Evolutionary conservation across 2,329 filamentous ascomycete genomes (phyloP).

Genomic region (Parastagonospora nodorum): DNA sequence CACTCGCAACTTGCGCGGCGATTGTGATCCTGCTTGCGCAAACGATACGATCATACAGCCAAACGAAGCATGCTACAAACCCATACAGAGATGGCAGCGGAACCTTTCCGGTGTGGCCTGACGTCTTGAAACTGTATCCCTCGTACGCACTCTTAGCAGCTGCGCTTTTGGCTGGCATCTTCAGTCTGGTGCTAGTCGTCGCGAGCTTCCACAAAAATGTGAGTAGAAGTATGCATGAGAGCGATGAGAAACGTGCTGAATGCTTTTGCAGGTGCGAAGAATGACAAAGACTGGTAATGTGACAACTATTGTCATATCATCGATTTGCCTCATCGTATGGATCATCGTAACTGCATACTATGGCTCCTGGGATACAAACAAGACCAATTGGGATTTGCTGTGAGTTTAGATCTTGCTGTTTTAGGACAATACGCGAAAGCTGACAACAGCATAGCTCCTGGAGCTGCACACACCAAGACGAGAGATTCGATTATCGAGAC

Average conservation of each 20-base stretch:
- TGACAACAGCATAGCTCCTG: slow-evolving; percentile 13
- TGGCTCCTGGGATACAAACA: slow-evolving; percentile 22
- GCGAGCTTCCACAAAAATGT: slow-evolving; percentile 24
- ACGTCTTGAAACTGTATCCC: slow-evolving; percentile 19
- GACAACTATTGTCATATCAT: slow-evolving; percentile 18
- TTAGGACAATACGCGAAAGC: not conserved
- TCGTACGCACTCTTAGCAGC: slow-evolving; percentile 16
- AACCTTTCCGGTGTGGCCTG: slow-evolving; percentile 22
- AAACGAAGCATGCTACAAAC: slow-evolving; percentile 15
- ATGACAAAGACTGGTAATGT: slow-evolving; percentile 25
- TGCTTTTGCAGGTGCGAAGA: slow-evolving; percentile 14
- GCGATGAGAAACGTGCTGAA: not conserved
- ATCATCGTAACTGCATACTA: slow-evolving; percentile 21
- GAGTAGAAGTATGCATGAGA: not conserved
- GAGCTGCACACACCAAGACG: slow-evolving; percentile 18
- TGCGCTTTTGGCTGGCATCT: slow-evolving; percentile 11
- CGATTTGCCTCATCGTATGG: slow-evolving; percentile 20
- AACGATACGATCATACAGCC: slow-evolving; percentile 8
- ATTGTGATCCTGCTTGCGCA: slow-evolving; percentile 16
- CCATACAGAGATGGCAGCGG: slow-evolving; percentile 20
- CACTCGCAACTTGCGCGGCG: slow-evolving; percentile 9
- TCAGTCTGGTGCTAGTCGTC: slow-evolving; percentile 17
- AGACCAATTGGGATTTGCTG: slow-evolving; percentile 27
- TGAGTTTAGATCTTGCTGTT: not conserved
- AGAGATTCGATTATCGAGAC: slow-evolving; percentile 14